Percentiles rank a stretch among this genome's conserved stretches.
These are phyloP conservation scores for Blakeslea trispora DNA, from an alignment of 371 early-diverging fungal genomes.

Conservation along the genomic window DNA sequence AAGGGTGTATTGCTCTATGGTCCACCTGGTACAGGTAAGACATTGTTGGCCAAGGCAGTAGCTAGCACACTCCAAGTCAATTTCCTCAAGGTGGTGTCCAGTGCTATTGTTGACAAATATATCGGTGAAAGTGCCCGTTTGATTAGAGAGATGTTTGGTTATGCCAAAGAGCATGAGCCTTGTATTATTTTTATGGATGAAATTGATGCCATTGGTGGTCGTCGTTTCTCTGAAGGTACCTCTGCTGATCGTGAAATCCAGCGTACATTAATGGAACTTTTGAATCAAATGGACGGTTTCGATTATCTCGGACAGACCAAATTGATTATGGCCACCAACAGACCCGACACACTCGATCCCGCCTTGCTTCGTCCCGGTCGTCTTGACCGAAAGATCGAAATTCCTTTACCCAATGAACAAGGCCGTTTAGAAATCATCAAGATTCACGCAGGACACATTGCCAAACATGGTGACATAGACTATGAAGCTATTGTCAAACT, in stretches of 20 bases:
- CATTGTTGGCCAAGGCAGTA: slow-evolving; percentile 94
- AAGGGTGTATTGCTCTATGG: slow-evolving; percentile 99
- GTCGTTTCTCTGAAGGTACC: slow-evolving; percentile 98
- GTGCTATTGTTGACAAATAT: slow-evolving; percentile 99
- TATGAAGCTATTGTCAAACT: slow-evolving; percentile 98
- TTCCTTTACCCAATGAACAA: slow-evolving; percentile 87
- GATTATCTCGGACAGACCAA: slow-evolving; percentile 98
- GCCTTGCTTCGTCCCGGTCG: slow-evolving; percentile 98
- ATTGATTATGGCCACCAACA: slow-evolving; percentile 99
- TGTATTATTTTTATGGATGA: slow-evolving; percentile 99
- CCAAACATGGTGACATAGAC: slow-evolving; percentile 96
- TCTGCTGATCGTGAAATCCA: slow-evolving; percentile 99
- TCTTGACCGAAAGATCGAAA: slow-evolving; percentile 99
- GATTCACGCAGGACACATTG: slow-evolving; percentile 94
- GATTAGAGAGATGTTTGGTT: slow-evolving; percentile 99
- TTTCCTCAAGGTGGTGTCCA: slow-evolving; percentile 96
- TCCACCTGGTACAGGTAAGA: slow-evolving; percentile 97
- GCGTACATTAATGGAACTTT: slow-evolving; percentile 98
- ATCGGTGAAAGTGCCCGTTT: slow-evolving; percentile 98
- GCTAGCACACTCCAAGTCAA: slow-evolving; percentile 97
- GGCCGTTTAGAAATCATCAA: slow-evolving; percentile 98
- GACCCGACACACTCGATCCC: slow-evolving; percentile 99
- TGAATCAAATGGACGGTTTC: slow-evolving; percentile 99
- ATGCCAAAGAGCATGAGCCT: slow-evolving; percentile 99
- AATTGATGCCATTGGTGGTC: slow-evolving; percentile 99